Evolutionary conservation across 495 filamentous ascomycete genomes (phyloP).

Genomic region (Penicillium cosmopolitanum): DNA sequence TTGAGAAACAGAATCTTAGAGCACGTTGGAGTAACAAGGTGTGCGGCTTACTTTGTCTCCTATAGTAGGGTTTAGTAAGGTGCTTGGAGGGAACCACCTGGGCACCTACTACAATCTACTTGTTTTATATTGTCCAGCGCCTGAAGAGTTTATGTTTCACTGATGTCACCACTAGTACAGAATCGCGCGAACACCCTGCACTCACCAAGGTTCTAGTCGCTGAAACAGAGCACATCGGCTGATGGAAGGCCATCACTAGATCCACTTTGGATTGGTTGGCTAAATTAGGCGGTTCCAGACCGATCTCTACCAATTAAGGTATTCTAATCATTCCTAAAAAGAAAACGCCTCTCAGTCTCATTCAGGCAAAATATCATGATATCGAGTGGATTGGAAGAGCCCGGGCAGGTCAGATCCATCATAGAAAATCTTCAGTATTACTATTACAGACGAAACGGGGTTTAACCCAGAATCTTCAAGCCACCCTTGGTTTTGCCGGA

Average conservation of each 20-base stretch:
- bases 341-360: no score
- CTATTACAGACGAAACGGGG: background rate
- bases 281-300: slow-evolving; percentile 5
- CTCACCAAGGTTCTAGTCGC: background rate
- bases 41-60: background rate
- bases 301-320: slow-evolving; percentile 2
- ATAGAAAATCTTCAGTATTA: background rate
- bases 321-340: background rate
- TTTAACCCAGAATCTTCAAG: slow-evolving; percentile 74
- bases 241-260: background rate
- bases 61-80: background rate
- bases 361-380: no score
- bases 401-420: background rate
- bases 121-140: background rate
- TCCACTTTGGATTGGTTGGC: background rate
- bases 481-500: slow-evolving; percentile 79
- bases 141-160: no score
- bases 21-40: background rate
- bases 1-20: background rate
- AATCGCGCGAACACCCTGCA: background rate
- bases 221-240: background rate
- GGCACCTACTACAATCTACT: background rate
- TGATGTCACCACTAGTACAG: slow-evolving; percentile 3
- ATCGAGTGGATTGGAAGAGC: no score
- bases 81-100: no score